phyloP scores from a whole-genome alignment of 805 yeast genomes.

The Dipodascopsis uninucleata region DNA sequence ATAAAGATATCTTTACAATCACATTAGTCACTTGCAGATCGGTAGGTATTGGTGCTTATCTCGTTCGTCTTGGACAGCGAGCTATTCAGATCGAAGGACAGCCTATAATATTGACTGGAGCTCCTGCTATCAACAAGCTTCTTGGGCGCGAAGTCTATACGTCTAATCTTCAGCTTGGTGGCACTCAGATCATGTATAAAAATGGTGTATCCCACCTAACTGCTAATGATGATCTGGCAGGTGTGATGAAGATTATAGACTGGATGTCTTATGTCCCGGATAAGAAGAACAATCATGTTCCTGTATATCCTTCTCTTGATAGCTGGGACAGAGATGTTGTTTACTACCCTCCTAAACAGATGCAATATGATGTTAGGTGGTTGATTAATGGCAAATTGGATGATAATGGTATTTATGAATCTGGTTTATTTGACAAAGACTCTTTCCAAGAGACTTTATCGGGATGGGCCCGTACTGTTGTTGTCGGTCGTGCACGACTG shows the following conservation, averaged over 20 bases:
- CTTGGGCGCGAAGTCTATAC: conserved; percentile 96
- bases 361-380: conserved; percentile 89
- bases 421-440: conserved; percentile 85
- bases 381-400: conserved; percentile 78
- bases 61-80: conserved; percentile 97
- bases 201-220: conserved; percentile 98
- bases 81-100: conserved; percentile 98
- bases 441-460: conserved; percentile 95
- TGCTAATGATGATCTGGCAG: conserved; percentile 94
- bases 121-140: conserved; percentile 95
- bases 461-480: conserved; percentile 99
- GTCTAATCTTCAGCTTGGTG: conserved; percentile 96
- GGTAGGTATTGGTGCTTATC: conserved; percentile 99
- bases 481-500: conserved; percentile 96
- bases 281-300: conserved; percentile 83
- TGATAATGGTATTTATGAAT: conserved; percentile 65
- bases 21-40: conserved; percentile 99
- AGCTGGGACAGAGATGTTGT: conserved; percentile 93
- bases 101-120: conserved; percentile 98
- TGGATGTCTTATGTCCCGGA: conserved; percentile 97
- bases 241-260: conserved; percentile 88
- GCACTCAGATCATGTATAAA: conserved; percentile 97
- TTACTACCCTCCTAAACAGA: conserved; percentile 66
- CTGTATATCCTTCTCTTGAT: conserved; percentile 73
- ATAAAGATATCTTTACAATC: conserved; percentile 93